Evolutionary conservation across 2,329 filamentous ascomycete genomes (phyloP), one percentile per base, ranked within the genome.

Genomic region (Sporothrix globosa): DNA sequence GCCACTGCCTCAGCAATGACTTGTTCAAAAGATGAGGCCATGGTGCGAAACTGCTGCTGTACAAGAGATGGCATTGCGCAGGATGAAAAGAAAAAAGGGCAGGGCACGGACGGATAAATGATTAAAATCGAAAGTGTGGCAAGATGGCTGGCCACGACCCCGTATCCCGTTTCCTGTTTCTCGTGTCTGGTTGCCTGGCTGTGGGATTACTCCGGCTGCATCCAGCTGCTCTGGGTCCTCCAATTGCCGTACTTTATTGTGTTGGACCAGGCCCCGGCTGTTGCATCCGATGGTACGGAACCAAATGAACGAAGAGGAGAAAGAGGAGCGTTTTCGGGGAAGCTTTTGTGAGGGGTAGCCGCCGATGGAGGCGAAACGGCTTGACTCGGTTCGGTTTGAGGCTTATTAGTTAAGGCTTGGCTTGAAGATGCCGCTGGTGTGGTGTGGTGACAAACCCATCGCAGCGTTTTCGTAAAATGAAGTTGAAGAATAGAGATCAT

Each of bases 1-100:
- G 46, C 67, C 21, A 75, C 74, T 4, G 75, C 75, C 61, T 73
- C 67, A 19, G 60, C 67, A 19, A 76, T 72, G 13, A 69, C 27
- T 19, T 72, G 60, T 3, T 75, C 71, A 44, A 75, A 75, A 5
- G 56, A 65, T 21, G 69, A 48, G 44, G 69, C 69, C 69, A 60
- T 67, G 10, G 24, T 60, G 39, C 30, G 68, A 14, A n/a, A 54
- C n/a, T 69, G 24, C n/a, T 69, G 24, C 10, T 60, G 24, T 17
- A 34, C 50, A 13, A 67, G 48, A 30, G 67, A 61, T 21, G 58
- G 27, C 46, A 44, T 52, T 53, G 44, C 53, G 27, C 14, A 27
- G 19, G 41, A 50, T 17, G n/a, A 21, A 39, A 39, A 58, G 6
- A 58, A 66, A 48, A 48, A 53, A 30, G 27, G 3, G 24, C 27